Evolutionary conservation across 1,284 basidiomycete species (phyloP), one percentile per base, ranked within the genome.

Genomic region (Ustilago lituana): DNA sequence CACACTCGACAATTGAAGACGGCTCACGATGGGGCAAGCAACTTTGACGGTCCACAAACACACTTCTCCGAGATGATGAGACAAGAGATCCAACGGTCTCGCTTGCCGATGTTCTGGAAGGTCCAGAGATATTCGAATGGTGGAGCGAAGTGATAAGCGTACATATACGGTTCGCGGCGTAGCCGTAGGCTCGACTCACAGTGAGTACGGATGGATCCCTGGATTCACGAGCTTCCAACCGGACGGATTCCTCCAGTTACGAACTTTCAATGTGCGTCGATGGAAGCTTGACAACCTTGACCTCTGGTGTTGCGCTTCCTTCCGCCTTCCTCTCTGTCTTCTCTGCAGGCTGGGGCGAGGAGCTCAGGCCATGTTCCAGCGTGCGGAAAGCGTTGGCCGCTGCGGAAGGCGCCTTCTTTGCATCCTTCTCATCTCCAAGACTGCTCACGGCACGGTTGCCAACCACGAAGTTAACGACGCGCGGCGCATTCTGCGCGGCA

Each of bases 241-340:
- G n/a, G n/a, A n/a, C 33, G n/a, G 7, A 19, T 48, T 9, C 44
- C 10, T 14, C 26, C 8, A 6, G 6, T 37, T n/a, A 60, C 22
- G 60, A 39, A 22, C 40, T 56, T 15, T 63, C 35, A 32, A 63
- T 41, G 49, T 63, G 60, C 36, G 60, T 63, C 9, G 60, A 45
- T 23, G 60, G 49, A 43, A 63, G 49, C 45, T 63, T 54, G 26
- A 63, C 45, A 39, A 62, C 27, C 38, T 56, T 46, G 35, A 40
- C 36, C 17, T 55, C 43, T 15, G 58, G 14, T 10, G 38, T 46
- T 2, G 37, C 37, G 11, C 49, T 27, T 44, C 11, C 32, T 7
- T 48, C 38, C 4, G 29, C 38, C 24, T 39, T 29, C 12, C 12
- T 39, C n/a, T 49, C 53, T 26, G 29, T 9, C 40, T 33, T 56